A percentile compares a stretch with the other conserved stretches of the same genome.
These are phyloP conservation scores for Lactarius sp. DNA, from an alignment of 768 basidiomycete genomes.

Conservation along the genomic window DNA sequence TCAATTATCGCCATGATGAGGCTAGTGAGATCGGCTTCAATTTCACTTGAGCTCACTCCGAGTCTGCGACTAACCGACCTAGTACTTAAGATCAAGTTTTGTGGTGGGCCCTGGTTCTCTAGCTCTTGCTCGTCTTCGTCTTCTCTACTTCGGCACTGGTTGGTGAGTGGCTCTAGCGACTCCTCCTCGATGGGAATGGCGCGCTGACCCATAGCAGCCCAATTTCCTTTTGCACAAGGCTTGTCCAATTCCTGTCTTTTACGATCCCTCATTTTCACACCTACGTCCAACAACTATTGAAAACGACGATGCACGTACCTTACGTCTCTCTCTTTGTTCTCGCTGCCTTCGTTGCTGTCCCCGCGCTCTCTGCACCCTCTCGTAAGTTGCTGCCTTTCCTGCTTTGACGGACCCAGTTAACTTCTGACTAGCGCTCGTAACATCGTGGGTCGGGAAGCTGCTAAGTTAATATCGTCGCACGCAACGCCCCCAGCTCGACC, in stretches of 20 bases:
- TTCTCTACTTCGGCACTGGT: not conserved
- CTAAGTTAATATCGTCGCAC: too few relatives aligned
- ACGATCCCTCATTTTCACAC: not conserved
- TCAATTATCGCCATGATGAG: too few relatives aligned
- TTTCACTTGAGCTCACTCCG: too few relatives aligned
- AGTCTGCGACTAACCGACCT: too few relatives aligned
- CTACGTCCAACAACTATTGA: not conserved
- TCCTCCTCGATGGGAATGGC: too few relatives aligned
- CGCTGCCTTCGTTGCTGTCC: not conserved
- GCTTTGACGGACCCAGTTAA: not conserved
- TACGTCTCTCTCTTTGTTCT: not conserved
- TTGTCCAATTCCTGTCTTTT: too few relatives aligned
- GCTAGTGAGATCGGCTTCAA: too few relatives aligned
- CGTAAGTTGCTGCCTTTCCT: not conserved
- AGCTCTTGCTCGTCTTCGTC: constrained; percentile 3
- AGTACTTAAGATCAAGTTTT: not conserved
- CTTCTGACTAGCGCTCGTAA: not conserved
- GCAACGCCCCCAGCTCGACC: too few relatives aligned
- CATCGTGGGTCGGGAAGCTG: too few relatives aligned
- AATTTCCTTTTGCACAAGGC: not conserved
- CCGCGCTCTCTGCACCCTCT: not conserved
- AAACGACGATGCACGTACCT: constrained; percentile 4
- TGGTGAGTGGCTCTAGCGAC: not conserved
- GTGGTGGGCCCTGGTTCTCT: not conserved
- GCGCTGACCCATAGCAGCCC: not conserved